phyloP scores from a whole-genome alignment of 192 early-diverging fungal genomes.

The Backusella circina region DNA sequence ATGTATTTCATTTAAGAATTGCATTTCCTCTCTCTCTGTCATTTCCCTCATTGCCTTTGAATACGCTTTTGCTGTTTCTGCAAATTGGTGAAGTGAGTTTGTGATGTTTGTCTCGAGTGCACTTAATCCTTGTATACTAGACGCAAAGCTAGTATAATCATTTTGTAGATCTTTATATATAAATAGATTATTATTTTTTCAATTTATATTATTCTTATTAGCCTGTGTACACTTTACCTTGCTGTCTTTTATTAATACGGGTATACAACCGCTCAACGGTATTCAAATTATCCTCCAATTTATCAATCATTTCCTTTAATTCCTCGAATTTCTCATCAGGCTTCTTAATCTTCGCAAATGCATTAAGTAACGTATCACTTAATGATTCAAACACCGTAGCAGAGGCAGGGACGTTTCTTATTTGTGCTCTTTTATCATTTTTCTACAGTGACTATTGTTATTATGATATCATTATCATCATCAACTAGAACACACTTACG shows the following conservation, averaged over 20 bases:
- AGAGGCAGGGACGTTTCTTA: slow-evolving; percentile 40
- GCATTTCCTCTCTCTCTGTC: slow-evolving; percentile 61
- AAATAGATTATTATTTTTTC: not conserved
- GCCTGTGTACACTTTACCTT: slow-evolving; percentile 36
- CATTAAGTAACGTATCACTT: slow-evolving; percentile 82
- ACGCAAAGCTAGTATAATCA: slow-evolving; percentile 80
- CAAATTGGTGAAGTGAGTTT: slow-evolving; percentile 70
- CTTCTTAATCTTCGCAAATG: slow-evolving; percentile 87
- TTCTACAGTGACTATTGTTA: slow-evolving; percentile 22
- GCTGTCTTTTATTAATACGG: slow-evolving; percentile 71
- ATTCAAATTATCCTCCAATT: slow-evolving; percentile 82
- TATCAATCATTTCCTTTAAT: slow-evolving; percentile 76
- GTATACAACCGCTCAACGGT: slow-evolving; percentile 83
- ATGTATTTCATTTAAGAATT: slow-evolving; percentile 74
- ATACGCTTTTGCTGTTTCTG: slow-evolving; percentile 68
- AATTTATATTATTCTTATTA: not conserved
- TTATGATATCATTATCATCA: not conserved
- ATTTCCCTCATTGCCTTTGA: slow-evolving; percentile 64
- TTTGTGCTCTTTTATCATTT: slow-evolving; percentile 34
- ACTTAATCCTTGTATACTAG: slow-evolving; percentile 69
- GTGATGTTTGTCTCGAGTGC: slow-evolving; percentile 86
- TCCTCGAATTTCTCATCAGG: slow-evolving; percentile 84
- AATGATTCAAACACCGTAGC: slow-evolving; percentile 76
- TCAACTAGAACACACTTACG: slow-evolving; percentile 28
- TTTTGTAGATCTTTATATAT: slow-evolving; percentile 62